Evolutionary conservation across 371 early-diverging fungal species (phyloP).

Genomic region (Rhizopus stolonifer): DNA sequence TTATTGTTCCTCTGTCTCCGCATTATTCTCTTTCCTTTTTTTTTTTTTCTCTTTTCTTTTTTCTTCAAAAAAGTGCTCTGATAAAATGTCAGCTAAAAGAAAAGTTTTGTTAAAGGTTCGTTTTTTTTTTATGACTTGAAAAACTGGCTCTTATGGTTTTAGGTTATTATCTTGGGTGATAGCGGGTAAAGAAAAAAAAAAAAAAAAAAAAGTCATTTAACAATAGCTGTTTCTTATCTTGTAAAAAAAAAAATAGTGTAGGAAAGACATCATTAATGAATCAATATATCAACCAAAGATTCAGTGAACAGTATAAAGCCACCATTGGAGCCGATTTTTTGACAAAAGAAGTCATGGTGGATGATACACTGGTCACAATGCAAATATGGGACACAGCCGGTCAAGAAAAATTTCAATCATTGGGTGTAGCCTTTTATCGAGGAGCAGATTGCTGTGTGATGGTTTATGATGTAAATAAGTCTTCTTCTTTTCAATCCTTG

Average conservation of each 20-base stretch:
- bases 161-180: slow-evolving; percentile 25
- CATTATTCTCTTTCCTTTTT: background rate
- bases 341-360: slow-evolving; percentile 96
- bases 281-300: slow-evolving; percentile 98
- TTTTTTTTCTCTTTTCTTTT: background rate
- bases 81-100: background rate
- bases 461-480: slow-evolving; percentile 95
- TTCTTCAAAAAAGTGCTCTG: background rate
- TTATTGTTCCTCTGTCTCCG: no score
- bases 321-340: slow-evolving; percentile 99
- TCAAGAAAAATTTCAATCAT: slow-evolving; percentile 96
- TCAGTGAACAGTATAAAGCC: slow-evolving; percentile 98
- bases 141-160: background rate
- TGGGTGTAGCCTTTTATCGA: slow-evolving; percentile 97
- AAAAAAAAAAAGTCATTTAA: background rate
- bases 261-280: slow-evolving; percentile 98
- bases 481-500: slow-evolving; percentile 91
- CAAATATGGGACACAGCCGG: slow-evolving; percentile 97
- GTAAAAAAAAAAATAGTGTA: slow-evolving; percentile 44
- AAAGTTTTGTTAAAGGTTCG: slow-evolving; percentile 2
- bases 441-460: slow-evolving; percentile 99
- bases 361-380: slow-evolving; percentile 80
- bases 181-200: slow-evolving; percentile 17
- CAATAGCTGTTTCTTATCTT: background rate
- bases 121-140: background rate